Percentiles rank a stretch among this genome's conserved stretches.
phyloP scores from a whole-genome alignment of 2,329 filamentous ascomycete species.

The Colletotrichum sp. region DNA sequence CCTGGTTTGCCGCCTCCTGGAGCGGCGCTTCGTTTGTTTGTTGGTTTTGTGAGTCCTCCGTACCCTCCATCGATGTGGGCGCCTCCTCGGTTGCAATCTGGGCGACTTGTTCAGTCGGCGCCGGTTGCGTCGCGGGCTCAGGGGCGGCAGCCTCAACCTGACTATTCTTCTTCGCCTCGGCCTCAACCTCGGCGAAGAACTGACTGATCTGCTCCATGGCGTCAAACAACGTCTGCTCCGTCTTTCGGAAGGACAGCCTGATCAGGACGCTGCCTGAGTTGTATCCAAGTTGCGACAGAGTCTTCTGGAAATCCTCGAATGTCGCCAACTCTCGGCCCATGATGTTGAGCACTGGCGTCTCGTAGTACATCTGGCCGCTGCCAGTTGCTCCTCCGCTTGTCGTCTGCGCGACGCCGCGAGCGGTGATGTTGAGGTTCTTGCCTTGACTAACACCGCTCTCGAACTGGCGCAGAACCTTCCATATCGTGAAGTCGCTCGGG shows the following conservation, averaged over 20 bases:
- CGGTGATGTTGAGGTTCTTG: constrained; percentile 79
- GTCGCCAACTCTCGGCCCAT: constrained; percentile 80
- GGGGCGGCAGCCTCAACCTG: constrained; percentile 5
- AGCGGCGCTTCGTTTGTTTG: neutral
- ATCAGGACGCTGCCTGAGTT: constrained; percentile 84
- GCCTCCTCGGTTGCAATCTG: constrained; percentile 2
- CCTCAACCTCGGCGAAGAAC: constrained; percentile 68
- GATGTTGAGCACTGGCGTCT: constrained; percentile 83
- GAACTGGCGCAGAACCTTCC: constrained; percentile 89
- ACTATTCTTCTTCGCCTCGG: constrained; percentile 24
- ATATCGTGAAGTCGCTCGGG: constrained; percentile 85
- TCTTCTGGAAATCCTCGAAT: constrained; percentile 87
- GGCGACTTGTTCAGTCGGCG: constrained; percentile 5
- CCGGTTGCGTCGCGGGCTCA: constrained; percentile 18
- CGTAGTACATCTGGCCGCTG: constrained; percentile 83
- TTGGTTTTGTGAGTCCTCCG: neutral
- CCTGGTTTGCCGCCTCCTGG: neutral
- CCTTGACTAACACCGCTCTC: constrained; percentile 73
- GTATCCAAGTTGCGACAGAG: constrained; percentile 83
- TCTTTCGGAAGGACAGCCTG: constrained; percentile 76
- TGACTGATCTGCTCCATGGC: constrained; percentile 82
- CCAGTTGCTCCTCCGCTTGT: constrained; percentile 55
- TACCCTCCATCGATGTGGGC: neutral
- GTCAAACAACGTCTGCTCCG: constrained; percentile 80
- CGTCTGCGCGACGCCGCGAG: constrained; percentile 73